Conservation (phyloP, 805 yeast genomes). For the Nakazawaea peltata region DNA sequence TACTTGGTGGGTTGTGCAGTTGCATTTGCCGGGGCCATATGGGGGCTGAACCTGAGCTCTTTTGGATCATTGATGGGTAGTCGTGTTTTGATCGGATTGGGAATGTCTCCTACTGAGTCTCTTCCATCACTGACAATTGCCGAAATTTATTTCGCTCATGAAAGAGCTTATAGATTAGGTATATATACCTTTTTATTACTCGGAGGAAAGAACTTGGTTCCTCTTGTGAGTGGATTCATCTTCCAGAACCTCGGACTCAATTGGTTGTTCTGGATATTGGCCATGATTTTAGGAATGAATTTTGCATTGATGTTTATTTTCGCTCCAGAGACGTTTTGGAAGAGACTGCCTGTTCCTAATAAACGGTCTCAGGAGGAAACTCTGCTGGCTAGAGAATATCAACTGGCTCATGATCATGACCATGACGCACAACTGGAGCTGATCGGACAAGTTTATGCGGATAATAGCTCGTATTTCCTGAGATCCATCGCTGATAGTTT, state of each 20-base stretch:
- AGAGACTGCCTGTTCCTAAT: slow-evolving; percentile 41
- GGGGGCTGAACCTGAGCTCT: slow-evolving; percentile 42
- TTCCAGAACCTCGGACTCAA: slow-evolving; percentile 41
- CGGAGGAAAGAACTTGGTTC: slow-evolving; percentile 50
- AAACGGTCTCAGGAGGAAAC: slow-evolving; percentile 41
- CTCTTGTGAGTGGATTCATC: slow-evolving; percentile 46
- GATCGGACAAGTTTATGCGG: too few species aligned
- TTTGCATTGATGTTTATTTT: slow-evolving; percentile 38
- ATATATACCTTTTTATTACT: slow-evolving; percentile 47
- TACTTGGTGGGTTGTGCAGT: slow-evolving; percentile 40
- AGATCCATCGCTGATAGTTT: slow-evolving; percentile 3
- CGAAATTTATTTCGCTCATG: slow-evolving; percentile 49
- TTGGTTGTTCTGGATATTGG: slow-evolving; percentile 55
- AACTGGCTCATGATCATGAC: slow-evolving; percentile 6
- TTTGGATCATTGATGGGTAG: slow-evolving; percentile 50
- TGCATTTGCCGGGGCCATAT: slow-evolving; percentile 42
- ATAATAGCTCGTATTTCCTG: slow-evolving; percentile 7
- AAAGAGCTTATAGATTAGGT: slow-evolving; percentile 38
- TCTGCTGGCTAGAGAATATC: slow-evolving; percentile 31
- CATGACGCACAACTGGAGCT: too few species aligned
- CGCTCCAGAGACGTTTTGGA: slow-evolving; percentile 63
- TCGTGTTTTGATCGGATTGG: slow-evolving; percentile 50
- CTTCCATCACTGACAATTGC: slow-evolving; percentile 54
- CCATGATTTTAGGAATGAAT: slow-evolving; percentile 42
- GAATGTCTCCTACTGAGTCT: slow-evolving; percentile 54